Percentiles rank a stretch among this genome's conserved stretches.
These are phyloP conservation scores for Scopulariopsis brevicaulis DNA, from an alignment of 2,329 filamentous ascomycete genomes.

Conservation along the genomic window DNA sequence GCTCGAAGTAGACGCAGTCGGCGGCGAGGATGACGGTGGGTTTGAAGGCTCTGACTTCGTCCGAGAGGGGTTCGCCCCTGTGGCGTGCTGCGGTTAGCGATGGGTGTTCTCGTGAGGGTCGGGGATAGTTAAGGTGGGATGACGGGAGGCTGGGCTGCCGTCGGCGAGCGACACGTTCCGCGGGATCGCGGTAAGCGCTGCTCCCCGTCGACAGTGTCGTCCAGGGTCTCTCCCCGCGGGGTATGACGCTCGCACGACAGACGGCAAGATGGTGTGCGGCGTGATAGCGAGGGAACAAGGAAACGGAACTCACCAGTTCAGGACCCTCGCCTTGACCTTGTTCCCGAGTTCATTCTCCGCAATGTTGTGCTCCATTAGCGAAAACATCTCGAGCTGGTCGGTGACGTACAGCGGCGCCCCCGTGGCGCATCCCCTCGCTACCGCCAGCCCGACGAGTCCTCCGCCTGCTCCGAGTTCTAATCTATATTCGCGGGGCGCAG, in stretches of 20 bases:
- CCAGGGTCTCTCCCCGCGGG: neutral
- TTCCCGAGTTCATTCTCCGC: conserved; percentile 60
- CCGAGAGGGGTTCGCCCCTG: conserved; percentile 47
- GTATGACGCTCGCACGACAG: neutral
- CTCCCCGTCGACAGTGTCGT: neutral
- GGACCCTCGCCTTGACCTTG: conserved; percentile 53
- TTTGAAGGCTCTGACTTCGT: conserved; percentile 38
- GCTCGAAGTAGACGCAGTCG: conserved; percentile 96
- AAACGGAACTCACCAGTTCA: conserved; percentile 62
- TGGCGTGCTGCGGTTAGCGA: conserved; percentile 2
- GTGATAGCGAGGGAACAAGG: neutral
- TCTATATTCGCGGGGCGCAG: conserved; percentile 30
- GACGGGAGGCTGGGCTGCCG: neutral
- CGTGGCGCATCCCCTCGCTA: conserved; percentile 38
- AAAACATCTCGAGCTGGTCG: conserved; percentile 77
- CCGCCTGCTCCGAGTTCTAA: conserved; percentile 88
- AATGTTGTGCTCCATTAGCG: conserved; percentile 80
- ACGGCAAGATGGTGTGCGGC: neutral
- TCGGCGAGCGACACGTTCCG: neutral
- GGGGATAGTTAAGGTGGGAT: neutral
- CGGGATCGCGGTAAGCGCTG: neutral
- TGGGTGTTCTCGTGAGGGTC: neutral
- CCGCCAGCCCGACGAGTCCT: conserved; percentile 65
- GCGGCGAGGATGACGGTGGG: conserved; percentile 85
- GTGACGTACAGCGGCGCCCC: conserved; percentile 59